These are phyloP conservation scores for Vigna hirtella DNA, from an alignment of 306 rosid genomes.

Conservation along the genomic window DNA sequence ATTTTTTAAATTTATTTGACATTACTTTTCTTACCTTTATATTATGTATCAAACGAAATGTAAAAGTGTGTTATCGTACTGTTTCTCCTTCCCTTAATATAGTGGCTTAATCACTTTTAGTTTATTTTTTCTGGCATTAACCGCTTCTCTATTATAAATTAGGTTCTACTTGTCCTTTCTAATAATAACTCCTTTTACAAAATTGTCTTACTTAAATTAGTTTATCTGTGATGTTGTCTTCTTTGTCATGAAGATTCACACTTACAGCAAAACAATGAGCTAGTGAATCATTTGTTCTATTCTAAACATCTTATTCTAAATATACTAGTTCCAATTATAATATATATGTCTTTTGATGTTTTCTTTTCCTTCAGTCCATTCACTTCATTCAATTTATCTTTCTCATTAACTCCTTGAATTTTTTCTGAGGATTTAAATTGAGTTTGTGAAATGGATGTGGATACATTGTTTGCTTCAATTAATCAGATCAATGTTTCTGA, in stretches of 20 bases:
- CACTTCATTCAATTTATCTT: not conserved
- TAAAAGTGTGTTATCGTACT: too few relatives aligned
- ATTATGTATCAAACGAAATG: too few relatives aligned
- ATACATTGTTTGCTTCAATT: not conserved
- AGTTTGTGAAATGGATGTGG: not conserved
- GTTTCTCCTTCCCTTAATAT: not conserved
- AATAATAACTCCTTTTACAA: not conserved
- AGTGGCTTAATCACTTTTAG: not conserved
- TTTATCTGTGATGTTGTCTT: not conserved
- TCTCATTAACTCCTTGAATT: not conserved
- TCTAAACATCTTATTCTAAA: not conserved
- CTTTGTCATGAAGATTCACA: not conserved
- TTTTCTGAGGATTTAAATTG: not conserved
- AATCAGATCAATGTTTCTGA: not conserved
- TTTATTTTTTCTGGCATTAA: not conserved
- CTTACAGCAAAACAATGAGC: not conserved
- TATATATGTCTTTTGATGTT: not conserved
- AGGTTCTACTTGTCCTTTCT: not conserved
- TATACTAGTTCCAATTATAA: not conserved
- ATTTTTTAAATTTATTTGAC: too few relatives aligned
- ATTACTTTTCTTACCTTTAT: too few relatives aligned
- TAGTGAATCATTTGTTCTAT: not conserved
- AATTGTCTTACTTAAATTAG: constrained; percentile 10
- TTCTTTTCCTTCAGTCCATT: not conserved
- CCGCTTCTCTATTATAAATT: not conserved